These are phyloP conservation scores for Pseudogymnoascus sp. DNA, from an alignment of 2,329 filamentous ascomycete species.

Conservation along the genomic window DNA sequence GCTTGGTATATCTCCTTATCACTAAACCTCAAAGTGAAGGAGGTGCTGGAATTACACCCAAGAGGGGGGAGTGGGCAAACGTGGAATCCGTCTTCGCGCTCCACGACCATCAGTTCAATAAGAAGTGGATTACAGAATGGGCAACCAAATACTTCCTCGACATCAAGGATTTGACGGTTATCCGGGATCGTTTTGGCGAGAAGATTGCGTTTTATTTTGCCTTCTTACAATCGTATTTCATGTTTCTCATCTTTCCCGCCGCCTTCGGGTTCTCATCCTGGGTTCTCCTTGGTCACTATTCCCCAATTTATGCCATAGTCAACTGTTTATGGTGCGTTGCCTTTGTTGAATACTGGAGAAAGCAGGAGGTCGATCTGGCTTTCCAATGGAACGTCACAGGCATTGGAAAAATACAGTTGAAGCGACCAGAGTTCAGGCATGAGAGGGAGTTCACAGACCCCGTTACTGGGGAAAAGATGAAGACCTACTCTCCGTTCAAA, in stretches of 20 bases:
- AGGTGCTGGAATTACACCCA: constrained; percentile 68
- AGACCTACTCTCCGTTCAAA: constrained; percentile 53
- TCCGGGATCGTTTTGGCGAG: constrained; percentile 70
- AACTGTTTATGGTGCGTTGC: constrained; percentile 80
- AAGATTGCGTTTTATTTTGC: constrained; percentile 92
- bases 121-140: constrained; percentile 65
- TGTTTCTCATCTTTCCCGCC: constrained; percentile 75
- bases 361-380: constrained; percentile 77
- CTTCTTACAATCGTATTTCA: constrained; percentile 84
- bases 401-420: constrained; percentile 72
- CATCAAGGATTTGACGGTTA: constrained; percentile 59
- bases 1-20: constrained; percentile 80
- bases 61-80: constrained; percentile 60
- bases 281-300: constrained; percentile 78
- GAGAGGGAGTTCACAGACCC: constrained; percentile 71
- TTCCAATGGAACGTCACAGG: constrained; percentile 84
- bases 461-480: constrained; percentile 57
- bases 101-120: constrained; percentile 69
- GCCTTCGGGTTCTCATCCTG: constrained; percentile 68
- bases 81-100: constrained; percentile 70
- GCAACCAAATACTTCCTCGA: constrained; percentile 62
- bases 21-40: constrained; percentile 65
- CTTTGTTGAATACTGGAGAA: constrained; percentile 95
- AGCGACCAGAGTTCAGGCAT: constrained; percentile 68
- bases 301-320: constrained; percentile 66